These are phyloP conservation scores for Candida quercuum DNA, from an alignment of 805 yeast genomes.

Conservation along the genomic window DNA sequence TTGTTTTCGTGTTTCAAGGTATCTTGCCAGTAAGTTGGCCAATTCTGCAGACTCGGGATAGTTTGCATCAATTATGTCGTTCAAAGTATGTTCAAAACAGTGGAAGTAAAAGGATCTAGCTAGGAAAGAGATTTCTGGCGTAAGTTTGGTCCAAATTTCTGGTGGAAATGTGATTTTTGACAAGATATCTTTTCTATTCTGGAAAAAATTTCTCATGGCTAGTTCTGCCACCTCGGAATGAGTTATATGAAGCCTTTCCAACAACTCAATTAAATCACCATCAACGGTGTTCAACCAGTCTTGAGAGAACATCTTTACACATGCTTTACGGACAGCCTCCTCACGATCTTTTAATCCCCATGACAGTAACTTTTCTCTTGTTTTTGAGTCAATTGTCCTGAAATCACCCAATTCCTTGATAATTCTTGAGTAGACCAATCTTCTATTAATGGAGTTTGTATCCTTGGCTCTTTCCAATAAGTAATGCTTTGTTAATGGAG, in stretches of 20 bases:
- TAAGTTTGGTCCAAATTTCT: conserved; percentile 63
- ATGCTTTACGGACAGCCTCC: conserved; percentile 62
- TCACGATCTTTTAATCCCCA: conserved; percentile 93
- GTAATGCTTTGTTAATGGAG: conserved; percentile 44
- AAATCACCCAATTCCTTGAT: conserved; percentile 65
- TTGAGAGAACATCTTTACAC: conserved; percentile 59
- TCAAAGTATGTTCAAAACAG: conserved; percentile 49
- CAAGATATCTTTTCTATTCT: conserved; percentile 56
- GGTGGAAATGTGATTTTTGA: conserved; percentile 53
- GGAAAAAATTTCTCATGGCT: conserved; percentile 62
- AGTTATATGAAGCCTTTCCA: conserved; percentile 68
- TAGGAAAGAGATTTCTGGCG: conserved; percentile 71
- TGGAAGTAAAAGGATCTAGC: conserved; percentile 61
- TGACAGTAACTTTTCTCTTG: conserved; percentile 60
- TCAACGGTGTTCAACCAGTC: conserved; percentile 69
- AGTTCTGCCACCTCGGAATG: conserved; percentile 60
- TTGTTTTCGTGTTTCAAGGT: conserved; percentile 43
- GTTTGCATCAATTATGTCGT: conserved; percentile 54
- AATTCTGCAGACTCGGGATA: conserved; percentile 78
- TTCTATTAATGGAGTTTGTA: conserved; percentile 62
- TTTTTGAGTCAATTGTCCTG: conserved; percentile 43
- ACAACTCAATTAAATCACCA: conserved; percentile 64
- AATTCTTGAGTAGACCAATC: conserved; percentile 63
- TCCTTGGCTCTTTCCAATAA: conserved; percentile 83
- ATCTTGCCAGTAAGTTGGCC: conserved; percentile 52